A percentile compares a stretch with the other conserved stretches of the same genome.
phyloP scores from a whole-genome alignment of 2,329 filamentous ascomycete genomes.

The Claviceps humidiphila region DNA sequence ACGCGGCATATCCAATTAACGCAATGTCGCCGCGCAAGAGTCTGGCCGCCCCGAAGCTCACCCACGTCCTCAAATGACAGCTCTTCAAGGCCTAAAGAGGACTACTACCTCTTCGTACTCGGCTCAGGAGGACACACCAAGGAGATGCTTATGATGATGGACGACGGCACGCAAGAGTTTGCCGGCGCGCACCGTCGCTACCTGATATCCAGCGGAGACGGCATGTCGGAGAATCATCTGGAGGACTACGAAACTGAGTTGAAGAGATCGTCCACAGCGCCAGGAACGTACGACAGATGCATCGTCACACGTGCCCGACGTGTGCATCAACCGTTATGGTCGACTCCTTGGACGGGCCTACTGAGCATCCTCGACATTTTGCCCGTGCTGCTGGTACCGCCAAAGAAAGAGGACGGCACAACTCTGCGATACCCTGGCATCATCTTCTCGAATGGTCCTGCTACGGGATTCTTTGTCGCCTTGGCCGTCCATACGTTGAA shows the following conservation, averaged over 20 bases:
- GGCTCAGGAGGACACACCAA: constrained; percentile 90
- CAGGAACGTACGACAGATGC: constrained; percentile 48
- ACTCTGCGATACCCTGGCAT: constrained; percentile 48
- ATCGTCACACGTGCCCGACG: constrained; percentile 62
- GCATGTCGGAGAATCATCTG: constrained; percentile 51
- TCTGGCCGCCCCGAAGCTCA: constrained; percentile 5
- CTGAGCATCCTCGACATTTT: constrained; percentile 52
- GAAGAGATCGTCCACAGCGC: constrained; percentile 11
- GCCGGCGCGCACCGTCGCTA: constrained; percentile 60
- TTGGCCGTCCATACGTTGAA: constrained; percentile 36
- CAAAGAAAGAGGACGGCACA: constrained; percentile 10
- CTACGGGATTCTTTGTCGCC: constrained; percentile 67
- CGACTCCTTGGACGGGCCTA: constrained; percentile 56
- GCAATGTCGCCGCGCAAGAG: constrained; percentile 9
- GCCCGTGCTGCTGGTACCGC: constrained; percentile 34
- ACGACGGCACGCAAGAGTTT: constrained; percentile 38
- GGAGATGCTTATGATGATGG: constrained; percentile 82
- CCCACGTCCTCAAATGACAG: not conserved
- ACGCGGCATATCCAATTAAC: constrained; percentile 18
- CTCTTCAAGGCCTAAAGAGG: constrained; percentile 4
- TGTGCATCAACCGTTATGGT: constrained; percentile 69
- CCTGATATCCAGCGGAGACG: constrained; percentile 64
- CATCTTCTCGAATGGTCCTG: constrained; percentile 79
- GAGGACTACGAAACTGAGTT: constrained; percentile 35
- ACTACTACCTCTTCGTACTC: constrained; percentile 65